phyloP scores from a whole-genome alignment of 257 asterid species.

The Nicotiana tabacum region DNA sequence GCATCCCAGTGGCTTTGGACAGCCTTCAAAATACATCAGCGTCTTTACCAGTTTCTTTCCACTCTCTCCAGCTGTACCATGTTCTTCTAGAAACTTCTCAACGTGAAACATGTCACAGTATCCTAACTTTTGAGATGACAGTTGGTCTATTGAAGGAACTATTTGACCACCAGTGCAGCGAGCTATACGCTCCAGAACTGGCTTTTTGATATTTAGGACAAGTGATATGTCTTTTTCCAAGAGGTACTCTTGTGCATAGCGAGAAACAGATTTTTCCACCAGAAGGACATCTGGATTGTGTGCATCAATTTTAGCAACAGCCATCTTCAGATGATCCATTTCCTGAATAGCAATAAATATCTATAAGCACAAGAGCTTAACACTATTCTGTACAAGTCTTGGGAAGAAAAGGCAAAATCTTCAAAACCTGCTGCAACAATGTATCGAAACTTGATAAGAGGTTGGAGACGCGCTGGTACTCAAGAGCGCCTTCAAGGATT shows the following conservation, averaged over 20 bases:
- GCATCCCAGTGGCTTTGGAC: constrained; percentile 96
- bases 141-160: constrained; percentile 82
- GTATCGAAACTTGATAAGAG: constrained; percentile 93
- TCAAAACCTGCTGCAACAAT: constrained; percentile 83
- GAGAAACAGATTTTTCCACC: constrained; percentile 98
- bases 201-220: constrained; percentile 77
- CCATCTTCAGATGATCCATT: constrained; percentile 99
- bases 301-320: constrained; percentile 84
- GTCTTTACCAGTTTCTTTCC: constrained; percentile 78
- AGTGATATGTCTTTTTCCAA: constrained; percentile 87
- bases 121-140: constrained; percentile 74
- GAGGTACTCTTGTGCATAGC: constrained; percentile 94
- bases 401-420: constrained; percentile 15
- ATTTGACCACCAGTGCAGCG: constrained; percentile 92
- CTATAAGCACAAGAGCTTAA: constrained; percentile 14
- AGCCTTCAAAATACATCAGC: constrained; percentile 92
- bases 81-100: constrained; percentile 67
- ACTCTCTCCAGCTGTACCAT: constrained; percentile 61
- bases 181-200: constrained; percentile 90
- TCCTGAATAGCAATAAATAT: constrained; percentile 46
- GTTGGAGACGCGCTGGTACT: constrained; percentile 89
- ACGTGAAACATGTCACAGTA: constrained; percentile 82
- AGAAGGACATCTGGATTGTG: constrained; percentile 84
- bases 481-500: constrained; percentile 96
- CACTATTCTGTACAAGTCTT: neutral